Conservation (phyloP, 116 monocot genomes). For the Papilionanthe hybrid region DNA sequence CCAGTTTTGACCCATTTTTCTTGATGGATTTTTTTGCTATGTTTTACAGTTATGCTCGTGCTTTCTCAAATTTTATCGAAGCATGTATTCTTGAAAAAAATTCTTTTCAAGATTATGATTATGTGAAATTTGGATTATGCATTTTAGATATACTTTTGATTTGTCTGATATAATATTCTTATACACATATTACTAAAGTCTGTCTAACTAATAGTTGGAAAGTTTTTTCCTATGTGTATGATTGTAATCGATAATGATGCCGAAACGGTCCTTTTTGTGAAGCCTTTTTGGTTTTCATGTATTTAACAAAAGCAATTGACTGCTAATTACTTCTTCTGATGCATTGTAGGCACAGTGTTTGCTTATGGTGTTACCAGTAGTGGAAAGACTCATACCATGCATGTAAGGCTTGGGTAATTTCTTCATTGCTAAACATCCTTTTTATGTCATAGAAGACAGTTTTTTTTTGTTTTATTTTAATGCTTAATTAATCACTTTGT, state of each 20-base stretch:
- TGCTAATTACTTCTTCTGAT: background rate
- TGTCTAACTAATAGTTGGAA: background rate
- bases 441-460: background rate
- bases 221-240: background rate
- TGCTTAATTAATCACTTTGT: background rate
- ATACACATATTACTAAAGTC: background rate
- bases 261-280: background rate
- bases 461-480: constrained; percentile 1
- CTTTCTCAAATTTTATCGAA: background rate
- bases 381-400: constrained; percentile 97
- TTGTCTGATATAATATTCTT: constrained; percentile 2
- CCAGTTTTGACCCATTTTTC: background rate
- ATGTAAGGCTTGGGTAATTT: constrained; percentile 46
- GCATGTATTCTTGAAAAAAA: background rate
- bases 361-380: constrained; percentile 99
- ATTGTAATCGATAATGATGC: background rate
- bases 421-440: constrained; percentile 5
- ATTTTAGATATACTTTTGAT: background rate
- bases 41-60: background rate
- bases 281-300: background rate
- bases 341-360: constrained; percentile 75
- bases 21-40: background rate
- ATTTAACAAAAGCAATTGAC: background rate
- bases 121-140: background rate
- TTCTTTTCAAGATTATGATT: background rate